Base-by-base conservation (phyloP, 257 asterid species). In the Lavandula angustifolia region DNA sequence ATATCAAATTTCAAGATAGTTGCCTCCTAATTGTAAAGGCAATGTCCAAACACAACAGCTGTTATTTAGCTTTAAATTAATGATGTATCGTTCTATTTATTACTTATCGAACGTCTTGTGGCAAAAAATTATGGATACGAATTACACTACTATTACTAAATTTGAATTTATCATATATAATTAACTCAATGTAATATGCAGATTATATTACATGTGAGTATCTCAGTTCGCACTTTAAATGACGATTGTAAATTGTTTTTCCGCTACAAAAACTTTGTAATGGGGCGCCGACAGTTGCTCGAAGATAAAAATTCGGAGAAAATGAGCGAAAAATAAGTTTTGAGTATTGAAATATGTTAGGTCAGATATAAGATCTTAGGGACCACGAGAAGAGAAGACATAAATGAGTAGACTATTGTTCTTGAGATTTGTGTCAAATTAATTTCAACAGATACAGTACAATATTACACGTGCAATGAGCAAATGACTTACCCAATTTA, bases 31-130 rank as follows among this genome's bases (percentile, higher is more conserved):
- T 60, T 76, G 79, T 53, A 68, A 78, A 76, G 88, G 75, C 85
- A 82, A 63, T 33, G 76, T 76, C 83, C 79, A 76, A 87, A 84
- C 88, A 88, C 62, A 64, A 78, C 92, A 89, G 87, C 96, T 77
- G 82, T 53, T 60, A 53, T 75, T 71, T 38, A 66, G 81, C 63
- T 76, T 64, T 76, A 58, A 64, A 73, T 22, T 22, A 22, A 22
- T 2, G 27, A 0, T 22, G 1, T 1, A 2, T 22, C 27, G 1
- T 22, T 22, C 2, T 22, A 22, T 22, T 22, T 22, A 22, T 22
- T 22, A 22, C 27, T 22, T 22, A 22, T 22, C 2, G 27, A 22
- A 0, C 27, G 27, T 22, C 27, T 2, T 22, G 27, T 22, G 27
- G 27, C 2, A 22, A 22, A 22, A 22, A 22, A 22, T 22, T 22